Evolutionary conservation across 345 rosid species (phyloP).

Genomic region (Eucalyptus curtisii): DNA sequence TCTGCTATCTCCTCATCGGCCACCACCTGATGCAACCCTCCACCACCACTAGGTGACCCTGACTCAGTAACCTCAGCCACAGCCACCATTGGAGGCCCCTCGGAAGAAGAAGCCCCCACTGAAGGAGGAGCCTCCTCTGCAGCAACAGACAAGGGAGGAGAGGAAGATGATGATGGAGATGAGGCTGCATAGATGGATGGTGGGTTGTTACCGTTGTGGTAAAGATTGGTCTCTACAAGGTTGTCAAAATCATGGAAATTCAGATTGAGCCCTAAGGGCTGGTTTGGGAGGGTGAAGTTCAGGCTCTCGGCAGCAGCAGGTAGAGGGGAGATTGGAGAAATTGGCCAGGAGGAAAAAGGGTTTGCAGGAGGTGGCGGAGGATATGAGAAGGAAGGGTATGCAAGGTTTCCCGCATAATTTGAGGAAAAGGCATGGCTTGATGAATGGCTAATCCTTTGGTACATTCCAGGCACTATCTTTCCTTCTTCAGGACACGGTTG

Average conservation of each 20-base stretch:
- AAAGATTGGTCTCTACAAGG: slow-evolving; percentile 34
- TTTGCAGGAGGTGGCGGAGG: not conserved
- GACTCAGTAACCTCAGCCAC: slow-evolving; percentile 7
- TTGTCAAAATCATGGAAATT: slow-evolving; percentile 72
- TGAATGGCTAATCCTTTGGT: slow-evolving; percentile 27
- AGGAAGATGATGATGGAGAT: slow-evolving; percentile 34
- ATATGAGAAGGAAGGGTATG: not conserved
- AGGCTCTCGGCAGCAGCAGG: not conserved
- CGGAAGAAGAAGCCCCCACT: not conserved
- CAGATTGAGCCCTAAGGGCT: slow-evolving; percentile 29
- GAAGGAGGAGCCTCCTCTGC: slow-evolving; percentile 4
- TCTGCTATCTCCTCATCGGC: slow-evolving; percentile 61
- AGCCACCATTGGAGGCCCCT: not conserved
- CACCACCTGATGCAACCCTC: slow-evolving; percentile 45
- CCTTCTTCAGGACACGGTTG: slow-evolving; percentile 22
- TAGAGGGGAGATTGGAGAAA: slow-evolving; percentile 5
- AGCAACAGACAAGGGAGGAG: not conserved
- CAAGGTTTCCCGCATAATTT: not conserved
- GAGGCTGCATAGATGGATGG: slow-evolving; percentile 1
- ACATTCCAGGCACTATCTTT: slow-evolving; percentile 32
- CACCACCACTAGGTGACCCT: slow-evolving; percentile 12
- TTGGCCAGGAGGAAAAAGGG: slow-evolving; percentile 34
- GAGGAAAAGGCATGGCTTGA: slow-evolving; percentile 7
- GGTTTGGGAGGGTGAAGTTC: not conserved
- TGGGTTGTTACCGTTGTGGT: slow-evolving; percentile 19